These are phyloP conservation scores for Hysterium pulicare DNA, from an alignment of 2,329 filamentous ascomycete species.

Conservation along the genomic window DNA sequence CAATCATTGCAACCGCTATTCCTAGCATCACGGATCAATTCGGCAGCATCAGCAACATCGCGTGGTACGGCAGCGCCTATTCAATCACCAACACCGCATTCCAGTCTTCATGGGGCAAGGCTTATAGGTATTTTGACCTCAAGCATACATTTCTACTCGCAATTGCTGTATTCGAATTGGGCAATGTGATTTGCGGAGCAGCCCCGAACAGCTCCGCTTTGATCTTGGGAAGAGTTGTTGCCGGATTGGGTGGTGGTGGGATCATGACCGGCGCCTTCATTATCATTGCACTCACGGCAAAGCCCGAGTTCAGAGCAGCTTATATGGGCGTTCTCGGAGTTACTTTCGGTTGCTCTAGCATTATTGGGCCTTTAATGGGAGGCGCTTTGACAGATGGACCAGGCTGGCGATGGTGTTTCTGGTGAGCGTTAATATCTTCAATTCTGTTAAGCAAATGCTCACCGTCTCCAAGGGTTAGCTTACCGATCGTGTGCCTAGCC, in stretches of 20 bases:
- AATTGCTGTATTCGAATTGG: conserved; percentile 50
- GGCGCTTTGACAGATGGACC: conserved; percentile 43
- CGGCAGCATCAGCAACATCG: conserved; percentile 16
- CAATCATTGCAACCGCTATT: conserved; percentile 28
- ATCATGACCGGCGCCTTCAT: conserved; percentile 26
- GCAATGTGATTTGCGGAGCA: conserved; percentile 51
- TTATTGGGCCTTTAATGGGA: conserved; percentile 42
- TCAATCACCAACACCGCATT: conserved; percentile 44
- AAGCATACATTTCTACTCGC: conserved; percentile 35
- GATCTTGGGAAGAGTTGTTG: conserved; percentile 39
- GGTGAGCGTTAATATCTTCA: neutral
- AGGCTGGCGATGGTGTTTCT: conserved; percentile 36
- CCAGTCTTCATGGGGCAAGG: conserved; percentile 45
- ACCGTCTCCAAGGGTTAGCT: conserved; percentile 27
- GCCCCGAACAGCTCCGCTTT: conserved; percentile 34
- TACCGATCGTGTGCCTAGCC: conserved; percentile 41
- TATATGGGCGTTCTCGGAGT: conserved; percentile 37
- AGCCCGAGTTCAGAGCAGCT: conserved; percentile 39
- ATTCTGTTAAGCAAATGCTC: neutral
- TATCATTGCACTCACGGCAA: conserved; percentile 43
- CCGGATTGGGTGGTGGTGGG: conserved; percentile 37
- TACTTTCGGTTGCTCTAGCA: conserved; percentile 32
- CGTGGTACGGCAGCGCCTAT: conserved; percentile 34
- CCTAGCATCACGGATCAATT: conserved; percentile 29
- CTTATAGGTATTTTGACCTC: conserved; percentile 44